Percentiles rank a stretch among this genome's conserved stretches.
Conservation (phyloP, 257 asterid species). For the Petunia secreta region DNA sequence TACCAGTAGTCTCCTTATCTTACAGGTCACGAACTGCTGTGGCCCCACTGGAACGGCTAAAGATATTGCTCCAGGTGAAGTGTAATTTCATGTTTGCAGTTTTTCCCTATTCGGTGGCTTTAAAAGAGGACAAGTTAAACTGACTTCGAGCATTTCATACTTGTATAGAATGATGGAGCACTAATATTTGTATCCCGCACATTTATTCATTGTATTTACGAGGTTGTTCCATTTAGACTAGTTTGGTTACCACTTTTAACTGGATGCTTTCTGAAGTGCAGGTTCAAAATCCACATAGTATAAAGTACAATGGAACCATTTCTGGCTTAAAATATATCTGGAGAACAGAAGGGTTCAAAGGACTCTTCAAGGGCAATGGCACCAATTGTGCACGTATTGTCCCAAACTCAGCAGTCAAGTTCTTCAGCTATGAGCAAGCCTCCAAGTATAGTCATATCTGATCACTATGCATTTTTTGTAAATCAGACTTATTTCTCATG, state of each 20-base stretch:
- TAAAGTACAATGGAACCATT: conserved; percentile 78
- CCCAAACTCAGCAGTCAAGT: conserved; percentile 98
- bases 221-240: neutral
- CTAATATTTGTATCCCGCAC: neutral
- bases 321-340: conserved; percentile 86
- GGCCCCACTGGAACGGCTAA: conserved; percentile 97
- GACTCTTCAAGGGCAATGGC: conserved; percentile 90
- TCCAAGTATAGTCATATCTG: conserved; percentile 67
- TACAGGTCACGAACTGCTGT: conserved; percentile 98
- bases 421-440: conserved; percentile 99
- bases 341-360: conserved; percentile 81
- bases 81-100: conserved; percentile 11
- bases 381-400: conserved; percentile 91
- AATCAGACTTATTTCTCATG: conserved; percentile 9
- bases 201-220: conserved; percentile 5
- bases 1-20: conserved; percentile 15
- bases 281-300: conserved; percentile 93
- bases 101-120: neutral
- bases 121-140: neutral
- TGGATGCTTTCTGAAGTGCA: conserved; percentile 38
- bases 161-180: conserved; percentile 2
- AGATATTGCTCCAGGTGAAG: conserved; percentile 88
- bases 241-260: conserved; percentile 20
- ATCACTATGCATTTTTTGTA: conserved; percentile 20
- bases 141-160: neutral